phyloP scores from a whole-genome alignment of 441 rosid species.

The Adansonia grandidieri region DNA sequence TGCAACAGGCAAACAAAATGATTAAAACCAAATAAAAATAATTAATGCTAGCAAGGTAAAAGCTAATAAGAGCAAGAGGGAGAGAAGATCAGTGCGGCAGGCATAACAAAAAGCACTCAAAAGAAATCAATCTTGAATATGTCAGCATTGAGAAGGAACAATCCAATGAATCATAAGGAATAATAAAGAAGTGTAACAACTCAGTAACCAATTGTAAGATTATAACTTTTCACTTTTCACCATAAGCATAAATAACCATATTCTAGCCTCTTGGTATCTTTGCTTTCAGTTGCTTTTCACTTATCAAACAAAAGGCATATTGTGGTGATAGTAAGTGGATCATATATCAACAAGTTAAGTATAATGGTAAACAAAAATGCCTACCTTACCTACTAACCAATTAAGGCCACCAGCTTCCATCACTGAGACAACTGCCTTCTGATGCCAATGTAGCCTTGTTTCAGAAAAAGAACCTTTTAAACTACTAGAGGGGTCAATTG shows the following conservation, averaged over 20 bases:
- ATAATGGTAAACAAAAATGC: slow-evolving; percentile 45
- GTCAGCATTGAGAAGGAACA: neutral
- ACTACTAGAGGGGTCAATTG: slow-evolving; percentile 41
- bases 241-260: slow-evolving; percentile 6
- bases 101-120: slow-evolving; percentile 10
- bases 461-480: slow-evolving; percentile 41
- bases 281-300: neutral
- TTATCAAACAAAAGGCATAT: neutral
- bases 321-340: slow-evolving; percentile 9
- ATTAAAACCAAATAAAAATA: neutral
- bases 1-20: neutral
- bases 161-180: slow-evolving; percentile 5
- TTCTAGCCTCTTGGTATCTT: neutral
- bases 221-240: neutral
- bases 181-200: neutral
- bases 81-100: neutral
- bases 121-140: slow-evolving; percentile 9
- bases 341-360: slow-evolving; percentile 19
- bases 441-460: slow-evolving; percentile 61
- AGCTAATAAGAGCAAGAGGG: neutral
- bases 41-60: neutral
- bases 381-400: slow-evolving; percentile 97
- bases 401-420: slow-evolving; percentile 94
- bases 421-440: slow-evolving; percentile 71
- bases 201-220: slow-evolving; percentile 7